Evolutionary conservation across 768 basidiomycete genomes (phyloP), one percentile per base, ranked within the genome.

Genomic region (Brasilioporus rufonigricans): DNA sequence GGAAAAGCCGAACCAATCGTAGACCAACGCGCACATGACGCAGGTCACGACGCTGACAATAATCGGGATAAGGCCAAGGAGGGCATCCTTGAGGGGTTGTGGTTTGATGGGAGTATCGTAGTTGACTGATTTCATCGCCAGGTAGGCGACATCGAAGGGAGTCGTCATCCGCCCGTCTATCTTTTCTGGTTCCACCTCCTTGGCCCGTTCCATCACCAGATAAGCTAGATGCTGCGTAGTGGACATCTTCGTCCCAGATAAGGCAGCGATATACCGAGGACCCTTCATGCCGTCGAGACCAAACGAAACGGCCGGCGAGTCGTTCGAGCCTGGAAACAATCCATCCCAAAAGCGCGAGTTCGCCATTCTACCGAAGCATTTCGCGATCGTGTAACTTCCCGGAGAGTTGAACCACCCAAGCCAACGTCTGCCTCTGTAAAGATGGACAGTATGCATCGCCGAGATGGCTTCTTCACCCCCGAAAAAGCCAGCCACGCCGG

Each of bases 371-470:
- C 70, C 71, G 39, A 71, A 73, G 18, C 56, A 59, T 55, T 64
- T 74, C 10, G 71, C 73, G 33, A 74, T 41, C 0, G 53, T 60
- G 50, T 69, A 67, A 44, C 70, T 69, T 9, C 73, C 72, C 0
- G 73, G 73, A 7, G 72, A 68, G 24, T 73, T 73, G 45, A 59
- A 74, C 68, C 67, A 74, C 1, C 73, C 73, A 5, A 74, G 55
- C 65, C 63, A 74, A 19, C 60, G 65, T 49, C 70, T 61, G 5
- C 70, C 69, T 32, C 44, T 18, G 47, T 64, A 70, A 5, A 44
- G 26, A 7, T 44, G 44, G n/a, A 44, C 44, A 27, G 44, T 44
- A n/a, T 24, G 23, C 44, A 73, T 73, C 18, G 73, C 71, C 10
- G 68, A 57, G 32, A 74, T 60, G n/a, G 72, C 71, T 48, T 73